phyloP scores from a whole-genome alignment of 352 stramenopile genomes.

The Pythium volutum region DNA sequence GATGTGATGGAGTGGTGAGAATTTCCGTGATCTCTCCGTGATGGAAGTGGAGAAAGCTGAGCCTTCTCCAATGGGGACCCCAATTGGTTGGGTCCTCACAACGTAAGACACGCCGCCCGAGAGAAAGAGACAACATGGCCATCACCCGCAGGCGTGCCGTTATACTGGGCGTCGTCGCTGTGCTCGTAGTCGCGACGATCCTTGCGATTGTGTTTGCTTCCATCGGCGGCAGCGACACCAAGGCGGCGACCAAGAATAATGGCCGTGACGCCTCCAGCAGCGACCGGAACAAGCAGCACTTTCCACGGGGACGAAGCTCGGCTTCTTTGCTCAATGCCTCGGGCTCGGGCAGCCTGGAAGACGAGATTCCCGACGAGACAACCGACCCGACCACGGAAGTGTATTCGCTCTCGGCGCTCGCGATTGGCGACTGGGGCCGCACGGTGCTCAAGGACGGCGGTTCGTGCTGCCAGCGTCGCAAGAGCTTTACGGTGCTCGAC shows the following conservation, averaged over 20 bases:
- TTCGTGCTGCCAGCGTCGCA: slow-evolving; percentile 36
- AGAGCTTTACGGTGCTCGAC: slow-evolving; percentile 27
- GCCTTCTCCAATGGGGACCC: too few relatives aligned
- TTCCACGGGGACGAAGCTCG: too few relatives aligned
- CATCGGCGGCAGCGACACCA: not conserved
- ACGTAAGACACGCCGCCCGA: not conserved
- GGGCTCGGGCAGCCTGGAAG: slow-evolving; percentile 1
- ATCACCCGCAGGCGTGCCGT: slow-evolving; percentile 16
- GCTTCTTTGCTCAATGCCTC: not conserved
- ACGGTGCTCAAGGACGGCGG: slow-evolving; percentile 33
- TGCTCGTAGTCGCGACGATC: slow-evolving; percentile 18
- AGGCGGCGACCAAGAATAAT: slow-evolving; percentile 4
- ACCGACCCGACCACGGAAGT: slow-evolving; percentile 28
- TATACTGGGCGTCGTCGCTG: slow-evolving; percentile 12
- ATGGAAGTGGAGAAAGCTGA: not conserved
- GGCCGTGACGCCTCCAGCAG: not conserved
- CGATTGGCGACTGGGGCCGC: slow-evolving; percentile 44
- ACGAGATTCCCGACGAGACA: slow-evolving; percentile 20
- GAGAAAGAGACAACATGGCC: not conserved
- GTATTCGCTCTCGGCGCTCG: slow-evolving; percentile 33
- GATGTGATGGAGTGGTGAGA: not conserved
- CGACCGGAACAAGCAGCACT: not conserved
- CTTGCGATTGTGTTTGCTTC: slow-evolving; percentile 25
- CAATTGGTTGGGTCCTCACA: not conserved
- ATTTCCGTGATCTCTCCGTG: not conserved